phyloP scores from a whole-genome alignment of 345 rosid genomes.

The Eucalyptus rudis region DNA sequence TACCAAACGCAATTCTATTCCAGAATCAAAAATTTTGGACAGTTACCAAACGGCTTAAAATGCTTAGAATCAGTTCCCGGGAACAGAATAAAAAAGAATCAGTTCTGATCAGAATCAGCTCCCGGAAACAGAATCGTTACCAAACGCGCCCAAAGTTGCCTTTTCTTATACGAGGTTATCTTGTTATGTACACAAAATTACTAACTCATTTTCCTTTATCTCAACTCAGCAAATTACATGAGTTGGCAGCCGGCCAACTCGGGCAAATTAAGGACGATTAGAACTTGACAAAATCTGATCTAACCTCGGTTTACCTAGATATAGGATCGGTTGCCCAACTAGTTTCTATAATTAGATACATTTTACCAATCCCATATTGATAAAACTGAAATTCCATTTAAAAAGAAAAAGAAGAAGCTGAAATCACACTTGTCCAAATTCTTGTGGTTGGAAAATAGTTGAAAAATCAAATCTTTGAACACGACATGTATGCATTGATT shows the following conservation, averaged over 20 bases:
- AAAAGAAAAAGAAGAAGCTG: accelerated
- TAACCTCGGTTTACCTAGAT: neutral
- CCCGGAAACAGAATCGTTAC: no score
- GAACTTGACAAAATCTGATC: neutral
- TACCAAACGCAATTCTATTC: no score
- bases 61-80: no score
- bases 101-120: no score
- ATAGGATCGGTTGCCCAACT: neutral
- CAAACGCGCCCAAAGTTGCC: no score
- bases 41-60: no score
- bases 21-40: no score
- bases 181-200: neutral
- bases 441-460: neutral
- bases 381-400: neutral
- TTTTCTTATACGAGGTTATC: neutral
- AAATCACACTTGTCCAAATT: neutral
- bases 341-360: neutral
- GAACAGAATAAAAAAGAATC: no score
- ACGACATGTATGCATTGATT: accelerated
- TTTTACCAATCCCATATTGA: neutral
- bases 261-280: neutral
- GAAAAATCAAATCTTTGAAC: neutral
- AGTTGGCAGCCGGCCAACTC: neutral
- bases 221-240: neutral
- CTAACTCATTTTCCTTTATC: neutral